phyloP scores from a whole-genome alignment of 2,329 filamentous ascomycete species.

The Neurospora sp. region DNA sequence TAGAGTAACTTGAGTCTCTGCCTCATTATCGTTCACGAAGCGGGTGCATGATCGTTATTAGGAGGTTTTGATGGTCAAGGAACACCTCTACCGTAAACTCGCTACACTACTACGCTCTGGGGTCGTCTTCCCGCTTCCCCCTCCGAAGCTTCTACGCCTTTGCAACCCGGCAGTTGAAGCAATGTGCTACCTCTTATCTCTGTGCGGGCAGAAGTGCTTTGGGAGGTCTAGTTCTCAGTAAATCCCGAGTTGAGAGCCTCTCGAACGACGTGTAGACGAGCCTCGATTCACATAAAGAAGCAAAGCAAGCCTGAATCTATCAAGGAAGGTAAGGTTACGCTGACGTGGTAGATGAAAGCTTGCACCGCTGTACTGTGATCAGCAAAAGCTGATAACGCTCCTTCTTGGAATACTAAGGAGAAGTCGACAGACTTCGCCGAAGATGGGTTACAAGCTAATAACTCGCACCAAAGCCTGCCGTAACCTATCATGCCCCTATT shows the following conservation, averaged over 20 bases:
- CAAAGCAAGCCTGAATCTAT: slow-evolving; percentile 10
- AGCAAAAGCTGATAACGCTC: not conserved
- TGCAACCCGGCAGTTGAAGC: not conserved
- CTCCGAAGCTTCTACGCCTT: not conserved
- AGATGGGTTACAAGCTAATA: not conserved
- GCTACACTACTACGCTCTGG: not conserved
- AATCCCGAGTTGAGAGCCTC: not conserved
- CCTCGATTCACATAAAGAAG: slow-evolving; percentile 27
- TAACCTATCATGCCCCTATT: not conserved
- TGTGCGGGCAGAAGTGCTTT: not conserved
- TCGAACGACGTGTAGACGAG: not conserved
- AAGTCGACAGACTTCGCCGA: not conserved
- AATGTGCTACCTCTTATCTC: not conserved
- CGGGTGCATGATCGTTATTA: not conserved
- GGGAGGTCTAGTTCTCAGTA: not conserved
- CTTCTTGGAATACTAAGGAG: not conserved
- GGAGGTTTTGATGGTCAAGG: not conserved
- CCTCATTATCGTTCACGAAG: not conserved
- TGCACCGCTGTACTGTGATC: not conserved
- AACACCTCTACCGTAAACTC: not conserved
- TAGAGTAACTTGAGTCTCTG: not conserved
- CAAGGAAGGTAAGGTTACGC: not conserved
- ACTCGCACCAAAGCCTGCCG: not conserved
- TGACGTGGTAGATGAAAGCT: not conserved
- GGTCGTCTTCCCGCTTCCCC: not conserved